Base-by-base conservation (phyloP, 768 basidiomycete species). In the Boletus rubescentipes region DNA sequence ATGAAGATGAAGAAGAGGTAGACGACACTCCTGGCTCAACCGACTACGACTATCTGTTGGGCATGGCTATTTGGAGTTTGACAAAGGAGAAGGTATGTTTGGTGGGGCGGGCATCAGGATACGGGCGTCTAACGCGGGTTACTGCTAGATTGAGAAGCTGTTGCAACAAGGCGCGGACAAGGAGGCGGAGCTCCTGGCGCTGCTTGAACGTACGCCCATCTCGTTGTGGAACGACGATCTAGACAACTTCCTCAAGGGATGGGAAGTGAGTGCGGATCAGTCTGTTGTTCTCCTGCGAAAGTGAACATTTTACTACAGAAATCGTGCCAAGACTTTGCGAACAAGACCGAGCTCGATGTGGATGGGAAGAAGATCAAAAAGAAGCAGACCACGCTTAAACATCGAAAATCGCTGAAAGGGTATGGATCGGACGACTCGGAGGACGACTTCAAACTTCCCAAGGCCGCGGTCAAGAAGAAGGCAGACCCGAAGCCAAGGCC, bases 11-110 rank as follows among this genome's bases (percentile, higher is more conserved):
- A 20, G 77, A 75, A 4, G 82, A 75, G 14, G 81, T 70, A 0
- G 74, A 60, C 4, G 64, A 66, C 9, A 74, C 65, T 5, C 78
- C 75, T 38, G 70, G 73, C 11, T 61, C 73, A 5, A 77, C 78
- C 29, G 95, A 98, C 72, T 99, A 79, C 66, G 95, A 99, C 67
- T 98, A 99, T 72, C 73, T 99, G 47, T 75, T 99, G 54, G 85
- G 91, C 15, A 98, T 99, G 96, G 76, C 93, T 2, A 96, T 99
- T 65, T 94, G 84, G 79, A 96, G 88, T 73, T 75, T 99, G 77
- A 99, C 96, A 1, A 86, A 81, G 62, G 96, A 98, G 73, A 95
- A 88, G 84, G 92, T 89, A 49, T 7, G 69, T 55, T 12, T 40
- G 16, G 34, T 45, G 12, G 11, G 5, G 18, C 30, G 4, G 14